Conservation (phyloP, 176 grass and related monocot genomes). For the Ampelocalamus luodianensis region DNA sequence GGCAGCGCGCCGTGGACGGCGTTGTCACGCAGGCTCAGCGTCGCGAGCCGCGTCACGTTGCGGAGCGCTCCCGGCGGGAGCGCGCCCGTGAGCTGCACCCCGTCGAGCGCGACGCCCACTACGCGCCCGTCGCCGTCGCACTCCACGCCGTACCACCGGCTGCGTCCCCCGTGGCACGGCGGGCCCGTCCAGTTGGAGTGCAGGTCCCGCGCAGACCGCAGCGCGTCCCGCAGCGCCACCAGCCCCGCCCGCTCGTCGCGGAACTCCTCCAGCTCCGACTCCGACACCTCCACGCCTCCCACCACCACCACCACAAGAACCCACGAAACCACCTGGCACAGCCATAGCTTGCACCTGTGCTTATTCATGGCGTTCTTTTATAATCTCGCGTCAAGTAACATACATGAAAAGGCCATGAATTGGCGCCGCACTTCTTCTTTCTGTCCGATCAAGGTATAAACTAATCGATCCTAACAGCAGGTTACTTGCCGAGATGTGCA, state of each 20-base stretch:
- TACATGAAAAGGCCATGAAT: not conserved
- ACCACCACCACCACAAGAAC: constrained; percentile 1
- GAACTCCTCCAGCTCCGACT: constrained; percentile 51
- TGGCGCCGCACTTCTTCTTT: constrained; percentile 1
- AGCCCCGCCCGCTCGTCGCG: constrained; percentile 72
- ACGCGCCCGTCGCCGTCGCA: constrained; percentile 75
- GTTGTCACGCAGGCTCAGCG: constrained; percentile 71
- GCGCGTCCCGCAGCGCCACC: constrained; percentile 71
- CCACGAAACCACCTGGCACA: not conserved
- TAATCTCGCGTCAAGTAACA: not conserved
- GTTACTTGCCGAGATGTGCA: constrained; percentile 72
- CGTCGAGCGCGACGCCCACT: constrained; percentile 55
- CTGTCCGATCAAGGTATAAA: constrained; percentile 8
- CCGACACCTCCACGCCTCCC: constrained; percentile 2
- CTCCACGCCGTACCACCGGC: constrained; percentile 73
- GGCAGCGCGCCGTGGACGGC: constrained; percentile 80
- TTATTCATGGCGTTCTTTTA: constrained; percentile 46
- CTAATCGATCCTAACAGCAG: constrained; percentile 31
- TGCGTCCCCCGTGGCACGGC: constrained; percentile 66
- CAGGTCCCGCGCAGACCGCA: constrained; percentile 69
- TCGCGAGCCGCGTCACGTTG: constrained; percentile 44
- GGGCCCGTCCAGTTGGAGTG: constrained; percentile 98
- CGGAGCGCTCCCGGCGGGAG: constrained; percentile 46
- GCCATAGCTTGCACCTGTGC: not conserved
- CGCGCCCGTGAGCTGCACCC: constrained; percentile 70